phyloP scores from a whole-genome alignment of 129 eudicot genomes.

The Ambrosia artemisiifolia region DNA sequence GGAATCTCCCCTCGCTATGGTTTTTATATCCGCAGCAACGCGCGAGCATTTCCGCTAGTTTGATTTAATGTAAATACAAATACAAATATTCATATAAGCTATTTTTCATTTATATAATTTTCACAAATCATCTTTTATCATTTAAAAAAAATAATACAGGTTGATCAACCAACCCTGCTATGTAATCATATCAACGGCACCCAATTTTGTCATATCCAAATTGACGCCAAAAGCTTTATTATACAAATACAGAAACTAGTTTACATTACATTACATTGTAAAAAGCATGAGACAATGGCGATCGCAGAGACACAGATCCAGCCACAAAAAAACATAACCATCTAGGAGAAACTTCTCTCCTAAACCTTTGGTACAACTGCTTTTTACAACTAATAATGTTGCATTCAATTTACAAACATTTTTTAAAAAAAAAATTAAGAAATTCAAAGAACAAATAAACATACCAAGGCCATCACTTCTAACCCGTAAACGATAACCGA shows the following conservation, averaged over 20 bases:
- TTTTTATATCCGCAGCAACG: too few species aligned
- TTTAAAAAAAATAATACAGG: too few species aligned
- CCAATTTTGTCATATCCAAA: not conserved
- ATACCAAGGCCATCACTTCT: not conserved
- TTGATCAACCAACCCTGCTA: too few species aligned
- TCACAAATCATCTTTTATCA: too few species aligned
- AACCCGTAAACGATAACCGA: not conserved
- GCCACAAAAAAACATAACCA: slow-evolving; percentile 23
- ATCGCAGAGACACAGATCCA: slow-evolving; percentile 17
- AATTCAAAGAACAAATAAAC: slow-evolving; percentile 31
- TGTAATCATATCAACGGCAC: not conserved
- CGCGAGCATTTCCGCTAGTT: too few species aligned
- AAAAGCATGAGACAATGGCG: slow-evolving; percentile 25
- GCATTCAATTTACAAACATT: slow-evolving; percentile 15
- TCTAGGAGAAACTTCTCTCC: slow-evolving; percentile 19
- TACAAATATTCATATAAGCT: too few species aligned
- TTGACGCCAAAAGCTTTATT: not conserved
- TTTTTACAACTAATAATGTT: slow-evolving; percentile 15
- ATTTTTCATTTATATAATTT: too few species aligned
- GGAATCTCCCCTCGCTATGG: too few species aligned
- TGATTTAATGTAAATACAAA: too few species aligned
- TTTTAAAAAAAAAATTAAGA: slow-evolving; percentile 10
- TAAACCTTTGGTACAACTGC: slow-evolving; percentile 21
- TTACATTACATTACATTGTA: slow-evolving; percentile 11
- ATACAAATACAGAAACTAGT: not conserved